Evolutionary conservation across 345 rosid genomes (phyloP).

Genomic region (Pugionium cornutum): DNA sequence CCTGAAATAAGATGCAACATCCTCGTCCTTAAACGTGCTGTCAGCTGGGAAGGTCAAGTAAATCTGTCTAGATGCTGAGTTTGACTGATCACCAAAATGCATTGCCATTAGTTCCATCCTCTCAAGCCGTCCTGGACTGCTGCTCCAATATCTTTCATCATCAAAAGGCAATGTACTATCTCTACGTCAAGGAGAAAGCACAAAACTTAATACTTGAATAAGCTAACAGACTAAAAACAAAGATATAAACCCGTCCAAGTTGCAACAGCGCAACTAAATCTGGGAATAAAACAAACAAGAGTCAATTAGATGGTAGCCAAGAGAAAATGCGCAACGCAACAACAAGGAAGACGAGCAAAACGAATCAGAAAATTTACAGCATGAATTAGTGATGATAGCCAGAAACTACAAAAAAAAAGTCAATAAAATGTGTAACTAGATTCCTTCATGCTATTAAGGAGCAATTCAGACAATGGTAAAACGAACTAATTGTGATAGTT

Average conservation of each 20-base stretch:
- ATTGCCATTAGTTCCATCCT: constrained; percentile 57
- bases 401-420: background rate
- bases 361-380: too few species aligned
- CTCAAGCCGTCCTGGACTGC: constrained; percentile 53
- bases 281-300: background rate
- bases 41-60: constrained; percentile 97
- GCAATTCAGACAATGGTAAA: background rate
- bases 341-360: constrained; percentile 1
- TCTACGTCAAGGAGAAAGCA: constrained; percentile 19
- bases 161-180: constrained; percentile 47
- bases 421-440: background rate
- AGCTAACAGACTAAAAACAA: background rate
- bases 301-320: background rate
- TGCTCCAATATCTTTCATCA: constrained; percentile 61
- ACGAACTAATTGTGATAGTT: background rate
- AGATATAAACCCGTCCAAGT: background rate
- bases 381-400: background rate
- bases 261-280: constrained; percentile 11
- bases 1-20: constrained; percentile 93
- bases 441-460: background rate
- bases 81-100: constrained; percentile 63
- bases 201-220: constrained; percentile 9
- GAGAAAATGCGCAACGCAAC: background rate
- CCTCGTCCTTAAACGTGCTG: constrained; percentile 91
- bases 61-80: constrained; percentile 79